Conservation (phyloP, 495 filamentous ascomycete species). For the Aspergillus kassunensis region DNA sequence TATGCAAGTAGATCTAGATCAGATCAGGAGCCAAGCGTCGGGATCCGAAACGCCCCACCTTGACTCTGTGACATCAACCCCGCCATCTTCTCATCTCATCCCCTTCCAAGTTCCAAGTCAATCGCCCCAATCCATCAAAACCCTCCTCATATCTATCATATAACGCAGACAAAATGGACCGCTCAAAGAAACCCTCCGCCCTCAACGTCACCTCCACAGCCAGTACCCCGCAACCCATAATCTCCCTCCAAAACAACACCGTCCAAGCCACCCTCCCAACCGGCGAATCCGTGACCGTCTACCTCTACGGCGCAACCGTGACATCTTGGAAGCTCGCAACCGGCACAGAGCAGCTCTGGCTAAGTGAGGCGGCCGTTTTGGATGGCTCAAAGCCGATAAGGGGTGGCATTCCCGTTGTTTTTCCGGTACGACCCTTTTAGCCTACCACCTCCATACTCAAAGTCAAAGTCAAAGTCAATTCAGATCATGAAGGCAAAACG, state of each 20-base stretch:
- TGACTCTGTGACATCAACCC: not conserved
- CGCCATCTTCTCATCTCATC: not conserved
- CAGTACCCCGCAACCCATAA: slow-evolving; percentile 58
- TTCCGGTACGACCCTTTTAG: slow-evolving; percentile 63
- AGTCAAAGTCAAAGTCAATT: too few relatives aligned
- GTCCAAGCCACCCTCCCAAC: slow-evolving; percentile 74
- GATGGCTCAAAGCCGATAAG: slow-evolving; percentile 62
- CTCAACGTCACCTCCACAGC: slow-evolving; percentile 70
- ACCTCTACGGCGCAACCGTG: slow-evolving; percentile 90
- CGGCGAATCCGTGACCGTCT: slow-evolving; percentile 78
- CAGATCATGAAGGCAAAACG: not conserved
- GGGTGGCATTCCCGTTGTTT: slow-evolving; percentile 84
- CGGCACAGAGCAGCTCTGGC: slow-evolving; percentile 82
- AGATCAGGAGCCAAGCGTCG: too few relatives aligned
- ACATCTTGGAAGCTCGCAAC: slow-evolving; percentile 81
- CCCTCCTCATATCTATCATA: not conserved
- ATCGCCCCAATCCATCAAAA: not conserved
- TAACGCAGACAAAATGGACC: slow-evolving; percentile 74
- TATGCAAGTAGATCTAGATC: too few relatives aligned
- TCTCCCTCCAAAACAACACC: slow-evolving; percentile 64
- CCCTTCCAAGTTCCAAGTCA: not conserved
- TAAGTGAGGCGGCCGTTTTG: slow-evolving; percentile 69
- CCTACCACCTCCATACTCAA: too few relatives aligned
- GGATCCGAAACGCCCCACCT: not conserved
- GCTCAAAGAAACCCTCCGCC: slow-evolving; percentile 74